Conservation (phyloP, 2,329 filamentous ascomycete species). For the Ophiostoma sp. region DNA sequence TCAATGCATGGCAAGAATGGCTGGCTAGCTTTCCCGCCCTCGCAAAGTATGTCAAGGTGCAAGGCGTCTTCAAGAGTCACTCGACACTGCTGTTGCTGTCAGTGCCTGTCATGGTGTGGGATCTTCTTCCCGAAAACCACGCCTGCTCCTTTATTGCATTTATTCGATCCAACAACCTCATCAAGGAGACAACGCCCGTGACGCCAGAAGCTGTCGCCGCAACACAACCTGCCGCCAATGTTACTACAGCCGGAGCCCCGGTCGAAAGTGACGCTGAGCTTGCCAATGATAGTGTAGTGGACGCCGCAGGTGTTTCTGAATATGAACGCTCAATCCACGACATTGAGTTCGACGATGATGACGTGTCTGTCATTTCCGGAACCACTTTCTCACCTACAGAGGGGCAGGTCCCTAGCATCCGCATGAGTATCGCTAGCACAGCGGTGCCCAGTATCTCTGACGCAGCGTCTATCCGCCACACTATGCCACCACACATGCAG, state of each 20-base stretch:
- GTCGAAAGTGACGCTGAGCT: neutral
- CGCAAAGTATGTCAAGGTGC: conserved; percentile 56
- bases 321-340: conserved; percentile 14
- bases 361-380: conserved; percentile 32
- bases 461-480: conserved; percentile 6
- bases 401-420: conserved; percentile 25
- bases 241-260: neutral
- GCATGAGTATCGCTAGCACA: conserved; percentile 28
- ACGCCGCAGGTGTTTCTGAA: neutral
- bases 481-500: neutral
- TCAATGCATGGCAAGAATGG: conserved; percentile 58
- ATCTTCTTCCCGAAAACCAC: conserved; percentile 52
- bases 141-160: conserved; percentile 56
- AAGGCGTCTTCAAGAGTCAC: conserved; percentile 57
- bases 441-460: conserved; percentile 22
- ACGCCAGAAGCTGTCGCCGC: neutral
- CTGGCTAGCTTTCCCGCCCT: conserved; percentile 51
- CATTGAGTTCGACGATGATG: conserved; percentile 26
- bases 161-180: conserved; percentile 53
- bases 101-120: conserved; percentile 56
- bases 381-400: conserved; percentile 32
- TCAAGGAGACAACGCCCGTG: conserved; percentile 24
- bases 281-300: neutral
- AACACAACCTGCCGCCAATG: neutral
- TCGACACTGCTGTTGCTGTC: conserved; percentile 55